Percentiles rank a stretch among this genome's conserved stretches.
phyloP scores from a whole-genome alignment of 345 rosid genomes.

The Citrus glauca region DNA sequence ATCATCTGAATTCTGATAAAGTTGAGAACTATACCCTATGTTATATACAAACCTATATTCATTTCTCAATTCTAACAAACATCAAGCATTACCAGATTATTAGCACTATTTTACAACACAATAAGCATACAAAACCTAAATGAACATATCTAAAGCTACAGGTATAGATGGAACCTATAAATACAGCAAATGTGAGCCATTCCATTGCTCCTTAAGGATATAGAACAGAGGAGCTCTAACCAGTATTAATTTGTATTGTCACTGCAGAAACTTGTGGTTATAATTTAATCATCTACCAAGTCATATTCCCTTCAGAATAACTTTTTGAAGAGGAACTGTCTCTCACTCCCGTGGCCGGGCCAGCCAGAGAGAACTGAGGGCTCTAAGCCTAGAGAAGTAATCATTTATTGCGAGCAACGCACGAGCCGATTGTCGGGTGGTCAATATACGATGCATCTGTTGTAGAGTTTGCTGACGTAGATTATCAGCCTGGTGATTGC shows the following conservation, averaged over 20 bases:
- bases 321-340: neutral
- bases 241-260: neutral
- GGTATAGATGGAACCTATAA: constrained; percentile 12
- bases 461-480: constrained; percentile 69
- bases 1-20: constrained; percentile 2
- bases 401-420: constrained; percentile 70
- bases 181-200: constrained; percentile 10
- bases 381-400: constrained; percentile 67
- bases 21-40: constrained; percentile 16
- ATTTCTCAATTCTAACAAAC: constrained; percentile 20
- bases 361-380: constrained; percentile 76
- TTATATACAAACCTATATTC: constrained; percentile 16
- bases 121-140: constrained; percentile 20
- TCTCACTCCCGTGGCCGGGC: constrained; percentile 64
- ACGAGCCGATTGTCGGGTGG: constrained; percentile 75
- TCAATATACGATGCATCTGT: constrained; percentile 67
- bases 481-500: constrained; percentile 55
- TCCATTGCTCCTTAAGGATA: neutral
- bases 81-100: constrained; percentile 21
- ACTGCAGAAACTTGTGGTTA: neutral
- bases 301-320: neutral
- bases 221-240: neutral
- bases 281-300: neutral
- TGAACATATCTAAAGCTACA: constrained; percentile 22
- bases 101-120: constrained; percentile 26